phyloP scores from a whole-genome alignment of 768 basidiomycete species.

The Royoungia palumana region DNA sequence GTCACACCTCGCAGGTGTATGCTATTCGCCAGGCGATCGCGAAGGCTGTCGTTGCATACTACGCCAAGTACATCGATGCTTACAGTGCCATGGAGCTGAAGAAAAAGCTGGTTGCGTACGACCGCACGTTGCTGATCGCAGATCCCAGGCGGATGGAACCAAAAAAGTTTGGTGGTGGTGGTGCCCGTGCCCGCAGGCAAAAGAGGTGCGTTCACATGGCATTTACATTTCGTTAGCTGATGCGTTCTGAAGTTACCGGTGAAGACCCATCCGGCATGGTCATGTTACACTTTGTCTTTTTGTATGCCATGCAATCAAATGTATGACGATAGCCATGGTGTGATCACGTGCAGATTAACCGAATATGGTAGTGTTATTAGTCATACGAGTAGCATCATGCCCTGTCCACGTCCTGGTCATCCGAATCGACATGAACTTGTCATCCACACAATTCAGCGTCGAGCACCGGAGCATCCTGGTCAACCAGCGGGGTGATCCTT shows the following conservation, averaged over 20 bases:
- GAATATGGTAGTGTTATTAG: no score
- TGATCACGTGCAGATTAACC: constrained; percentile 10
- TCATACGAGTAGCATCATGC: background rate
- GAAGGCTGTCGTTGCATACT: constrained; percentile 96
- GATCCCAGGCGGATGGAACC: constrained; percentile 98
- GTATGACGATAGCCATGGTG: constrained; percentile 14
- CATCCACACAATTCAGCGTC: constrained; percentile 9
- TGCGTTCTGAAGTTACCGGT: constrained; percentile 62
- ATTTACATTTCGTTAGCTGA: constrained; percentile 12
- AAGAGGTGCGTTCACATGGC: constrained; percentile 60
- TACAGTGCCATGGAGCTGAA: constrained; percentile 96
- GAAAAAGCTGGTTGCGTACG: constrained; percentile 96
- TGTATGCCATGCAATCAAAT: constrained; percentile 35
- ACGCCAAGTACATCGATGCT: constrained; percentile 98
- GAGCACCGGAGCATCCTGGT: constrained; percentile 35
- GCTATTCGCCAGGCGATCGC: constrained; percentile 98
- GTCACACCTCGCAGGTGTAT: constrained; percentile 98
- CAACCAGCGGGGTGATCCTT: constrained; percentile 37
- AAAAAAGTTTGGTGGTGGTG: constrained; percentile 98
- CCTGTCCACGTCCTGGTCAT: background rate
- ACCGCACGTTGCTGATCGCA: constrained; percentile 85
- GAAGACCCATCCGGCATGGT: constrained; percentile 39
- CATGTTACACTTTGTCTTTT: constrained; percentile 43
- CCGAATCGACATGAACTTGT: constrained; percentile 16
- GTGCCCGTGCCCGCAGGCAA: constrained; percentile 97